Percentiles rank a stretch among this genome's conserved stretches.
Conservation (phyloP, 352 stramenopile genomes). For the Lagenidium giganteum region DNA sequence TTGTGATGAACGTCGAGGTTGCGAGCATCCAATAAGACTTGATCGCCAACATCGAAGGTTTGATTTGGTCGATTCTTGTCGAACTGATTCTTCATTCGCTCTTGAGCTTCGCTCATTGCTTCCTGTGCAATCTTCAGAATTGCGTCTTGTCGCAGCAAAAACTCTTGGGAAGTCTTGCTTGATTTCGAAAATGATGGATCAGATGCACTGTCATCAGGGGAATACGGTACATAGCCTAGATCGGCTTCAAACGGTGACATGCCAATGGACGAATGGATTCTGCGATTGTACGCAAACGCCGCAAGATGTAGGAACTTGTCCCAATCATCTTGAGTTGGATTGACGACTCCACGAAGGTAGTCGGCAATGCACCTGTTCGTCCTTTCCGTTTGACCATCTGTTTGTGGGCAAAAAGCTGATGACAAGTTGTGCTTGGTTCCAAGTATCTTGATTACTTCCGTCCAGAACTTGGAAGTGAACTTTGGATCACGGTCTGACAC, state of each 20-base stretch:
- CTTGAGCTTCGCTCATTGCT: too few species aligned
- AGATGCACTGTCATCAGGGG: too few species aligned
- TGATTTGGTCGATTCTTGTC: conserved; percentile 11
- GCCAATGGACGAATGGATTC: conserved; percentile 1
- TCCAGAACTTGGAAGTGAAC: conserved; percentile 7
- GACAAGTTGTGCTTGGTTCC: conserved; percentile 1
- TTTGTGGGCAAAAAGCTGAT: conserved; percentile 5
- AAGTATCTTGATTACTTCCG: background rate
- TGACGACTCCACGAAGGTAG: conserved; percentile 1
- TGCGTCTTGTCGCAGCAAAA: conserved; percentile 3
- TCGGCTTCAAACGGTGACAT: conserved; percentile 10
- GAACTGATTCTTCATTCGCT: conserved; percentile 1
- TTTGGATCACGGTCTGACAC: conserved; percentile 3
- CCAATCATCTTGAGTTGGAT: conserved; percentile 3
- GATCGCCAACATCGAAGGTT: conserved; percentile 4
- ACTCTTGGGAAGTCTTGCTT: background rate
- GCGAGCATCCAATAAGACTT: conserved; percentile 13
- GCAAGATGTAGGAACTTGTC: conserved; percentile 5
- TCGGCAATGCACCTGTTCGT: conserved; percentile 1
- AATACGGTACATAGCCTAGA: conserved; percentile 1
- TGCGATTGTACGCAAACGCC: conserved; percentile 12
- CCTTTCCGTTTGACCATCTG: conserved; percentile 9
- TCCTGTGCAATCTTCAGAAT: background rate
- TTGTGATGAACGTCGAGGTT: conserved; percentile 11
- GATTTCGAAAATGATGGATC: too few species aligned